Evolutionary conservation across 106 monocot species (phyloP).

Genomic region (Chionographis japonica): DNA sequence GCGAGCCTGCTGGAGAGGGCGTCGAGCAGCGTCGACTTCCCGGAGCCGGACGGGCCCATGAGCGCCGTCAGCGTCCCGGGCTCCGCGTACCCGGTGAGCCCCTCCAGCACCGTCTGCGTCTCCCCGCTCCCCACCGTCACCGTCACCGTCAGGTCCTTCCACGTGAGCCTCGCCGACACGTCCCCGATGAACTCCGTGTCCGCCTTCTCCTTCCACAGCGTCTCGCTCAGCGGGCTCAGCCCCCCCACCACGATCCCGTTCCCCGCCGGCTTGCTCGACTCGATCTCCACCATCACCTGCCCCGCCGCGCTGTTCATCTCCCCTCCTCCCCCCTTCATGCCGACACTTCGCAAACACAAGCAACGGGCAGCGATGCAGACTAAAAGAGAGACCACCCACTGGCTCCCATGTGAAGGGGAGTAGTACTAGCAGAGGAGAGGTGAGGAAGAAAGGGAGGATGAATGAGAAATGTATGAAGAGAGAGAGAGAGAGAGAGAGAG

Average conservation of each 20-base stretch:
- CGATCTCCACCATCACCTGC: constrained; percentile 70
- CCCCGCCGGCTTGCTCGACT: constrained; percentile 51
- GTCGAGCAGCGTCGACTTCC: constrained; percentile 72
- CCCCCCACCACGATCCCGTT: constrained; percentile 15
- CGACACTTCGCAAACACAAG: background rate
- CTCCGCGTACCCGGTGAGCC: constrained; percentile 69
- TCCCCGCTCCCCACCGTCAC: constrained; percentile 45
- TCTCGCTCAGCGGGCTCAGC: constrained; percentile 71
- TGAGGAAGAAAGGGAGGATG: background rate
- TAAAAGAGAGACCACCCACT: too few relatives aligned
- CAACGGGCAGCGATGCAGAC: background rate
- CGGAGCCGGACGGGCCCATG: constrained; percentile 84
- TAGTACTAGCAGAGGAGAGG: too few relatives aligned
- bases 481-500: background rate
- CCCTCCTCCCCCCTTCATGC: background rate
- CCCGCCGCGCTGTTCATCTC: constrained; percentile 31
- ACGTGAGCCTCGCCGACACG: constrained; percentile 60
- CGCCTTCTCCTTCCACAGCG: constrained; percentile 67
- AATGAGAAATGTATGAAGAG: background rate
- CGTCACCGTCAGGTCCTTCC: constrained; percentile 69
- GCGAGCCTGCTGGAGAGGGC: constrained; percentile 60
- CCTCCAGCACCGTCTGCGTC: constrained; percentile 45
- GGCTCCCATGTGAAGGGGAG: background rate
- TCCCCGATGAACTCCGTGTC: constrained; percentile 41
- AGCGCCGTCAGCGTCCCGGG: constrained; percentile 59